These are phyloP conservation scores for Cutaneotrichosporon sp. DNA, from an alignment of 1,284 basidiomycete genomes.

Conservation along the genomic window DNA sequence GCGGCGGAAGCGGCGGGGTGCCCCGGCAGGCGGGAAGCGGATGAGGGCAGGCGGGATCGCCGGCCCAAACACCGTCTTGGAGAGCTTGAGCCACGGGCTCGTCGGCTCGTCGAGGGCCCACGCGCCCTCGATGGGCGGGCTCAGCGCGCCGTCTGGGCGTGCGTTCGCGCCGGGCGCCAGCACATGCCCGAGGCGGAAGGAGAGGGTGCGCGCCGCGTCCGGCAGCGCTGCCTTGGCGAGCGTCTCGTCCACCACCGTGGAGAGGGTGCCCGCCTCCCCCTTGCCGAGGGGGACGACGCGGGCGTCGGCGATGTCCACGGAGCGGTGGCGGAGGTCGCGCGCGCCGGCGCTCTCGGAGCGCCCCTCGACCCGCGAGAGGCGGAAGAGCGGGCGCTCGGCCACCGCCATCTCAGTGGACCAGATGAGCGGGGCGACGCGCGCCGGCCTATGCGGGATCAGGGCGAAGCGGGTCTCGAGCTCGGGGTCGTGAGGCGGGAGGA, in stretches of 20 bases:
- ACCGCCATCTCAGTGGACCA: conserved; percentile 15
- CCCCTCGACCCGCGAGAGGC: conserved; percentile 3
- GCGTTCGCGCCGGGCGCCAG: not conserved
- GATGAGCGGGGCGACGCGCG: conserved; percentile 12
- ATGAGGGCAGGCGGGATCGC: conserved; percentile 24
- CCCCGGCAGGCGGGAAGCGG: conserved; percentile 14
- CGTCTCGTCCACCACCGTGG: not conserved
- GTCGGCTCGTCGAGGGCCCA: conserved; percentile 1
- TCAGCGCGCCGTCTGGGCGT: not conserved
- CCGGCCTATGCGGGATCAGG: conserved; percentile 17
- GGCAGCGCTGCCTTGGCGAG: not conserved
- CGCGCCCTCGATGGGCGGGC: conserved; percentile 11
- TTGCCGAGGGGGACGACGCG: not conserved
- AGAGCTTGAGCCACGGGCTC: conserved; percentile 4
- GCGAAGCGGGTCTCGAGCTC: not conserved
- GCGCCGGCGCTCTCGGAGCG: not conserved
- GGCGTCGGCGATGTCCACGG: conserved; percentile 4
- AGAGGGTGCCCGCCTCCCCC: not conserved
- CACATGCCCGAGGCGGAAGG: conserved; percentile 17
- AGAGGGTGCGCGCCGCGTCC: not conserved
- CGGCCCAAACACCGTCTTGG: conserved; percentile 18
- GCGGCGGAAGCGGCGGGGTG: conserved; percentile 15
- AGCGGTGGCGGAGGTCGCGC: conserved; percentile 11
- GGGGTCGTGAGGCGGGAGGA: not conserved
- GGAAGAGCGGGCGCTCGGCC: conserved; percentile 17